Evolutionary conservation across 352 stramenopile genomes (phyloP).

Genomic region (Phytophthora nicotianae): DNA sequence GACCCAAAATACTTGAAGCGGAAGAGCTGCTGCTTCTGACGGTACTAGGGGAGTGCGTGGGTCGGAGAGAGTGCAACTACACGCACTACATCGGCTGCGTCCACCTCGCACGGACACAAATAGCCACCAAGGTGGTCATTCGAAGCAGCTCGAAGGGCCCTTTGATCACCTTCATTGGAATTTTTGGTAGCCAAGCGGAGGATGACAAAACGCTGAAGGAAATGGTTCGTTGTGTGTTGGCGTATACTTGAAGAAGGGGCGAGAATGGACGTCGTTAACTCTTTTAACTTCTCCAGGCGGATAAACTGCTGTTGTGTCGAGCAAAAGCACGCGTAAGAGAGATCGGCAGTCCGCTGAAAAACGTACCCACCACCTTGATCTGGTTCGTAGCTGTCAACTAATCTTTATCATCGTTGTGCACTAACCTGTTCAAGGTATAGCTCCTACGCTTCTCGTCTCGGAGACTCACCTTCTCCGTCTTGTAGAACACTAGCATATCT

Average conservation of each 20-base stretch:
- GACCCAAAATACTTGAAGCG: conserved; percentile 11
- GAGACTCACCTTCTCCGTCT: conserved; percentile 32
- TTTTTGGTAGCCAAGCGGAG: conserved; percentile 16
- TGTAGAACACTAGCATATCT: conserved; percentile 42
- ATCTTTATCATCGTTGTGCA: not conserved
- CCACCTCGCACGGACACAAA: conserved; percentile 5
- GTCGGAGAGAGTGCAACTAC: conserved; percentile 23
- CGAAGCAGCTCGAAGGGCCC: conserved; percentile 25
- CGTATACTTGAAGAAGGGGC: not conserved
- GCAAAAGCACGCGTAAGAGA: conserved; percentile 14
- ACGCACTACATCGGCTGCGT: conserved; percentile 19
- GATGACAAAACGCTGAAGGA: conserved; percentile 18
- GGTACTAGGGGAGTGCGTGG: conserved; percentile 26
- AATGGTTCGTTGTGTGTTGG: conserved; percentile 14
- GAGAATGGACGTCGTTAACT: not conserved
- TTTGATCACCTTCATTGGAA: conserved; percentile 26
- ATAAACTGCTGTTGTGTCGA: conserved; percentile 22
- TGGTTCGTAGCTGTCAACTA: conserved; percentile 24
- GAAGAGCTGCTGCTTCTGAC: conserved; percentile 29
- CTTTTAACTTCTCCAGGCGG: conserved; percentile 13
- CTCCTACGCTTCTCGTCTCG: conserved; percentile 38
- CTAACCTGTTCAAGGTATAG: conserved; percentile 15
- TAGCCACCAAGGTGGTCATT: conserved; percentile 26
- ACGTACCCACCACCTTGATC: conserved; percentile 27
- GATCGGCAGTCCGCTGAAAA: conserved; percentile 3